Conservation (phyloP, 2,329 filamentous ascomycete genomes). For the Calonectria pseudoturangicola region DNA sequence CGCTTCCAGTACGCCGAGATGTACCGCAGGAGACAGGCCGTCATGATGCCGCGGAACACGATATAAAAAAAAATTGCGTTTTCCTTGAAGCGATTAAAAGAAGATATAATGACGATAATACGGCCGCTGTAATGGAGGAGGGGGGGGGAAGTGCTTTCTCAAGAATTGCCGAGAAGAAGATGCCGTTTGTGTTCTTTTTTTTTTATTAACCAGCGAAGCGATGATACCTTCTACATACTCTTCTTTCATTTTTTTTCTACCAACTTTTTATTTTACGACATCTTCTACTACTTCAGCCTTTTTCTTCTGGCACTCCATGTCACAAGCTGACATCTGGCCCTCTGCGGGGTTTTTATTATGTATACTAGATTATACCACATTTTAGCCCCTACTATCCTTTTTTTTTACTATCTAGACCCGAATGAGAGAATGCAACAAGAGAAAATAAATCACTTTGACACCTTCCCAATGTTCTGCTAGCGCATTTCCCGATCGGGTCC, state of each 20-base stretch:
- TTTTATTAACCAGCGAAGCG: constrained; percentile 40
- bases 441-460: background rate
- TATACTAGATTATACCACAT: constrained; percentile 41
- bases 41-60: constrained; percentile 40
- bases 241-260: constrained; percentile 18
- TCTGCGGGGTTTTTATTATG: constrained; percentile 43
- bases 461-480: background rate
- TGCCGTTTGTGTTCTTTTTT: constrained; percentile 26
- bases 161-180: constrained; percentile 35
- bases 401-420: background rate
- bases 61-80: constrained; percentile 34
- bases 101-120: background rate
- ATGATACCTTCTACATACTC: constrained; percentile 33
- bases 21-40: constrained; percentile 67
- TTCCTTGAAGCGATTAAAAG: background rate
- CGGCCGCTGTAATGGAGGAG: constrained; percentile 16
- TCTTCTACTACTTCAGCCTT: constrained; percentile 48
- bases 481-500: background rate
- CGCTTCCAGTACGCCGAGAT: constrained; percentile 80
- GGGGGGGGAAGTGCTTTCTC: constrained; percentile 29
- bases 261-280: constrained; percentile 35
- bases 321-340: constrained; percentile 53
- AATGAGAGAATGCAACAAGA: background rate
- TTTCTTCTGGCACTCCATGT: constrained; percentile 48
- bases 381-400: background rate